Conservation (phyloP, 768 basidiomycete genomes). For the Floccularia luteovirens region DNA sequence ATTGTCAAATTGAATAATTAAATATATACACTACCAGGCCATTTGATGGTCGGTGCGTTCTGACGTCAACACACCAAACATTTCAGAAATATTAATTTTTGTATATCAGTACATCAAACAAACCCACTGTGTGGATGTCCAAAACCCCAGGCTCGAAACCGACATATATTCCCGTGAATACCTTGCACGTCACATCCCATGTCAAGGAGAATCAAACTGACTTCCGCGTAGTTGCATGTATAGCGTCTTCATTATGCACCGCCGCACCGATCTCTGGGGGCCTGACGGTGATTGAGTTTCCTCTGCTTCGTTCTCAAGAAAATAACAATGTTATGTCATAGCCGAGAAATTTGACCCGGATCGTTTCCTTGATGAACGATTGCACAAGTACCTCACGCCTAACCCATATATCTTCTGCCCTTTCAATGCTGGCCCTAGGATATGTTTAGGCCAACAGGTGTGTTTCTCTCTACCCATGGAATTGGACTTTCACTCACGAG, state of each 20-base stretch:
- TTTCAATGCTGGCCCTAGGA: constrained; percentile 30
- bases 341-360: constrained; percentile 46
- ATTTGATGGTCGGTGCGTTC: constrained; percentile 3
- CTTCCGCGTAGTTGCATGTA: constrained; percentile 13
- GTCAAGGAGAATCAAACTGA: too few relatives aligned
- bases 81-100: constrained; percentile 3
- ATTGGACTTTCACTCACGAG: not conserved
- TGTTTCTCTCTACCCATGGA: not conserved
- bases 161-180: constrained; percentile 6
- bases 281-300: constrained; percentile 33
- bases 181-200: not conserved
- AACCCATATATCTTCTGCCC: constrained; percentile 35
- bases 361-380: constrained; percentile 45
- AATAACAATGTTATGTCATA: constrained; percentile 8
- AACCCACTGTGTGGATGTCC: constrained; percentile 11
- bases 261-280: constrained; percentile 44
- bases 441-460: constrained; percentile 34
- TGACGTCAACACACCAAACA: not conserved
- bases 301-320: not conserved
- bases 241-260: constrained; percentile 38
- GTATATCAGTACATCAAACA: constrained; percentile 8
- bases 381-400: constrained; percentile 32
- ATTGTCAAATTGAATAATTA: not conserved
- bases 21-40: not conserved
- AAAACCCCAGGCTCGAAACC: constrained; percentile 7